A percentile compares a stretch with the other conserved stretches of the same genome.
phyloP scores from a whole-genome alignment of 2,329 filamentous ascomycete genomes.

The Acrocalymma vagum region DNA sequence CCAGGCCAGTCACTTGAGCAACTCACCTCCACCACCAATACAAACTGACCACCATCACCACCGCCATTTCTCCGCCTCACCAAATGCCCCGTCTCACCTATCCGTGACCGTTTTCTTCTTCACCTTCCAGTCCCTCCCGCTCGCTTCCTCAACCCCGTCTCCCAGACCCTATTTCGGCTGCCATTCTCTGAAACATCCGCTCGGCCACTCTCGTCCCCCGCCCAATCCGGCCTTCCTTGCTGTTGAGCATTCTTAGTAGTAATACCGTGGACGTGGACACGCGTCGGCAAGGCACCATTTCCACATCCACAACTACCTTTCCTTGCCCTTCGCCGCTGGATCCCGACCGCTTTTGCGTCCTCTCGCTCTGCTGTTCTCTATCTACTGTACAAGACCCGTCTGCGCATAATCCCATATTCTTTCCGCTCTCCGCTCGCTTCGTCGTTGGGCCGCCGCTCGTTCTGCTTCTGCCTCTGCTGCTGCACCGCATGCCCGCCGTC shows the following conservation, averaged over 20 bases:
- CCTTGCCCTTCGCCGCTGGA: constrained; percentile 4
- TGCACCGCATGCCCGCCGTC: constrained; percentile 28
- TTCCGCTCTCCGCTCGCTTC: constrained; percentile 10
- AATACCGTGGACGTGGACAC: constrained; percentile 29
- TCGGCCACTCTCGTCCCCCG: constrained; percentile 22
- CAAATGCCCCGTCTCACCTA: no score
- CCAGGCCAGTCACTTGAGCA: no score
- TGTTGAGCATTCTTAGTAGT: constrained; percentile 39
- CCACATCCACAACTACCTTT: constrained; percentile 3
- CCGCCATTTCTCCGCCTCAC: no score
- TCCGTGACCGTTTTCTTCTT: no score
- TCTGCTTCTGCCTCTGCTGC: constrained; percentile 4
- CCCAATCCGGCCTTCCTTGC: constrained; percentile 28
- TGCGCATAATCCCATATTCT: constrained; percentile 15
- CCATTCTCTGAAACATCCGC: constrained; percentile 33
- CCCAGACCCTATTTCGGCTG: constrained; percentile 4
- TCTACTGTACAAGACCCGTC: no score
- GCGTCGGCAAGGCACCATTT: constrained; percentile 6
- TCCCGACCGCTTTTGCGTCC: constrained; percentile 1
- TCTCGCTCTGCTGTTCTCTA: no score
- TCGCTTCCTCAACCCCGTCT: no score
- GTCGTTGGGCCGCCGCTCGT: constrained; percentile 5
- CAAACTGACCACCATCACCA: no score
- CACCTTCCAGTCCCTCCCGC: no score
- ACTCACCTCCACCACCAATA: no score